phyloP scores from a whole-genome alignment of 106 monocot genomes.

The Platanthera zijinensis region DNA sequence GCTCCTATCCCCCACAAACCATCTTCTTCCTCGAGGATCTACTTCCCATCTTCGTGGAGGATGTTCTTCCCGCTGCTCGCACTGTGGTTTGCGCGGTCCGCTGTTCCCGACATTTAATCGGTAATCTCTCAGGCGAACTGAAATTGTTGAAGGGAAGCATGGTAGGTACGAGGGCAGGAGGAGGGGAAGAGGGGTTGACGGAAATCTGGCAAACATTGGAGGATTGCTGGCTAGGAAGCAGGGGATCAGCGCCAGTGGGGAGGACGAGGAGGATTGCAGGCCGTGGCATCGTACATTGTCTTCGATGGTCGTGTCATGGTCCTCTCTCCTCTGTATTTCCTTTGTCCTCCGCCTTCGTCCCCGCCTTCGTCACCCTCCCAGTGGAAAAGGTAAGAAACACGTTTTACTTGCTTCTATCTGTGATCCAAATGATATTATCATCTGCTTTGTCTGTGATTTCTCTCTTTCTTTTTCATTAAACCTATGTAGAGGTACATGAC shows the following conservation, averaged over 20 bases:
- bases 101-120: not conserved
- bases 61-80: too few species aligned
- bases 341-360: constrained; percentile 53
- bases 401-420: not conserved
- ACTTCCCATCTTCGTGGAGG: too few species aligned
- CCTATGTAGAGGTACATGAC: too few species aligned
- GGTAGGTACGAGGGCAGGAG: not conserved
- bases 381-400: constrained; percentile 43
- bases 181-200: not conserved
- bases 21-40: too few species aligned
- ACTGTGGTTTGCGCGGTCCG: too few species aligned
- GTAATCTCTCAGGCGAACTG: not conserved
- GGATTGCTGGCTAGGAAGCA: constrained; percentile 29
- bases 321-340: constrained; percentile 39
- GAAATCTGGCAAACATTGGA: constrained; percentile 48
- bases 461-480: too few species aligned
- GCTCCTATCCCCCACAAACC: too few species aligned
- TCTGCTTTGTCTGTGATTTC: too few species aligned
- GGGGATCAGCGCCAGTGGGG: constrained; percentile 4
- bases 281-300: constrained; percentile 57
- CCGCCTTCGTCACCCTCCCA: constrained; percentile 55
- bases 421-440: not conserved
- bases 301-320: constrained; percentile 58
- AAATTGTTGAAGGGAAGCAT: not conserved
- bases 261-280: constrained; percentile 21